Evolutionary conservation across 176 grass and related monocot genomes (phyloP).

Genomic region (Carex cristatella): DNA sequence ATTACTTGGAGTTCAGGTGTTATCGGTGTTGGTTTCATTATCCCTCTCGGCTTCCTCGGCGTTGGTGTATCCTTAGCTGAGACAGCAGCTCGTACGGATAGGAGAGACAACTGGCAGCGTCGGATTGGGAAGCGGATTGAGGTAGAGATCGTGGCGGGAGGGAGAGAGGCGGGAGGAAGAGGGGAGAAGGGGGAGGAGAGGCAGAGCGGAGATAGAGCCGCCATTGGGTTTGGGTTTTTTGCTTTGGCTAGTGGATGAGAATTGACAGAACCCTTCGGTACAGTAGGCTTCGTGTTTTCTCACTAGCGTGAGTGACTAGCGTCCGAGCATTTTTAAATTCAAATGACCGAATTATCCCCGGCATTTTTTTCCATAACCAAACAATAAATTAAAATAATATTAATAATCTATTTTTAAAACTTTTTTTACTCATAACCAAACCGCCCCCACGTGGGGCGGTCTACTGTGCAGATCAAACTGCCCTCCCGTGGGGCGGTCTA

Average conservation of each 20-base stretch:
- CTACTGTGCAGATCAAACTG: too few species aligned
- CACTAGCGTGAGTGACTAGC: too few species aligned
- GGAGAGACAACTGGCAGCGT: constrained; percentile 22
- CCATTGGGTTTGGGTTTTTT: constrained; percentile 27
- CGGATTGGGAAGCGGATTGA: not conserved
- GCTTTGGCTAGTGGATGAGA: not conserved
- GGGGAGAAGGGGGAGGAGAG: constrained; percentile 14
- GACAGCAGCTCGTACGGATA: constrained; percentile 25
- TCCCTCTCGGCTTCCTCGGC: constrained; percentile 50
- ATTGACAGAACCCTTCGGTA: too few species aligned
- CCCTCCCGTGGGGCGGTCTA: too few species aligned
- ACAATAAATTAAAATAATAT: too few species aligned
- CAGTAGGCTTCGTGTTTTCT: too few species aligned
- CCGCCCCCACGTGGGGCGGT: too few species aligned
- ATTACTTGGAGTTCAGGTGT: constrained; percentile 64
- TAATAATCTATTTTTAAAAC: too few species aligned
- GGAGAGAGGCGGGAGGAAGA: not conserved
- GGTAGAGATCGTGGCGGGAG: not conserved
- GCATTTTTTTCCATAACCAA: too few species aligned
- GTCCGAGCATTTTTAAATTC: not conserved
- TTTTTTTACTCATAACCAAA: too few species aligned
- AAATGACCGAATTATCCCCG: not conserved
- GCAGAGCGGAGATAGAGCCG: constrained; percentile 30
- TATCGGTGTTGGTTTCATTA: constrained; percentile 58
- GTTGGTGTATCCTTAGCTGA: constrained; percentile 20